phyloP scores from a whole-genome alignment of 768 basidiomycete species.

The Boletus pseudopeckii region DNA sequence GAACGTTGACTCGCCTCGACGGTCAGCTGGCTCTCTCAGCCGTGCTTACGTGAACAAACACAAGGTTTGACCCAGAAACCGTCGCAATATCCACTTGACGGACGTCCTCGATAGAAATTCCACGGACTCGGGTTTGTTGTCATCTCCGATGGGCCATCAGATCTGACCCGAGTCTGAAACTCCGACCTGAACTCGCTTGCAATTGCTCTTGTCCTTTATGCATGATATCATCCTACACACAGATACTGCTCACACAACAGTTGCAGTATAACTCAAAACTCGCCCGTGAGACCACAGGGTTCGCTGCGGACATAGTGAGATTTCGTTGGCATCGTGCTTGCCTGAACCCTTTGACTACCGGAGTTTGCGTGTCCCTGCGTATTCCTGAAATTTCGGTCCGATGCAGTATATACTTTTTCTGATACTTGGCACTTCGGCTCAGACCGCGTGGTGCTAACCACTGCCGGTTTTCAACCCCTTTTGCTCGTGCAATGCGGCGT shows the following conservation, averaged over 20 bases:
- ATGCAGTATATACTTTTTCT: background rate
- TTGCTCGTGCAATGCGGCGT: too few relatives aligned
- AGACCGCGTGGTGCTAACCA: too few relatives aligned
- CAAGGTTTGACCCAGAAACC: slow-evolving; percentile 11
- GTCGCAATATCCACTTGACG: slow-evolving; percentile 2
- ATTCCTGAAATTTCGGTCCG: background rate
- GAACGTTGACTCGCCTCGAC: too few relatives aligned
- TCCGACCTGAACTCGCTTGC: slow-evolving; percentile 14
- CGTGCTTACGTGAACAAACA: slow-evolving; percentile 12
- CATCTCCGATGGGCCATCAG: slow-evolving; percentile 20
- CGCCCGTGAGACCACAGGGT: slow-evolving; percentile 3
- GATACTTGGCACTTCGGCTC: too few relatives aligned
- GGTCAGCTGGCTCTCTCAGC: too few relatives aligned
- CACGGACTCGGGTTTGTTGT: slow-evolving; percentile 9
- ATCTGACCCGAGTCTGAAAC: slow-evolving; percentile 2
- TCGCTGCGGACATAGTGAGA: slow-evolving; percentile 3
- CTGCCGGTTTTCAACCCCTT: too few relatives aligned
- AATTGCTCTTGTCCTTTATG: background rate
- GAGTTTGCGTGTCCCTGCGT: background rate
- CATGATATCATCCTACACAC: slow-evolving; percentile 6
- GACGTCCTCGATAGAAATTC: slow-evolving; percentile 7
- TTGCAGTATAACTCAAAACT: slow-evolving; percentile 1
- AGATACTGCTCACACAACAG: too few relatives aligned
- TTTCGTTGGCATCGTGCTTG: background rate
- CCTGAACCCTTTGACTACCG: background rate